Conservation (phyloP, 805 yeast species). For the Kurtzmaniella fragi region DNA sequence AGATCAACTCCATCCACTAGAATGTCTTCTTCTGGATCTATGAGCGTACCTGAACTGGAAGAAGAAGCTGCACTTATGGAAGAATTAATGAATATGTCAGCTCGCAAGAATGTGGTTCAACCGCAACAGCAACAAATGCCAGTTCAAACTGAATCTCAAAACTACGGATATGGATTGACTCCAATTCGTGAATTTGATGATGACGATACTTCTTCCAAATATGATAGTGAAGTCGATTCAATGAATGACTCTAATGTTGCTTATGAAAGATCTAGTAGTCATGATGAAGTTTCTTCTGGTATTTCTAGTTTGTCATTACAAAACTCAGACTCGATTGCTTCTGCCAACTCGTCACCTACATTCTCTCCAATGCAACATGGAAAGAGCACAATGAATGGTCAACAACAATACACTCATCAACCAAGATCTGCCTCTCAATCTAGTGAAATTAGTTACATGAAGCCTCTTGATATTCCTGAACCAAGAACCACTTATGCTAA, state of each 20-base stretch:
- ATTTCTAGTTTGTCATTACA: conserved; percentile 35
- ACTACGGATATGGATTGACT: conserved; percentile 24
- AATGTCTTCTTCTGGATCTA: too few relatives aligned
- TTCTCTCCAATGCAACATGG: conserved; percentile 12
- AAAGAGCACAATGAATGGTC: conserved; percentile 7
- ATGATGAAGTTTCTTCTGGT: conserved; percentile 22
- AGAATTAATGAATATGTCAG: conserved; percentile 3
- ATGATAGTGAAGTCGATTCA: conserved; percentile 20
- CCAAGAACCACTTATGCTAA: conserved; percentile 4
- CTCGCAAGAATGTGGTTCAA: neutral
- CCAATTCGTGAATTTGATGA: conserved; percentile 35
- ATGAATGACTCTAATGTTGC: conserved; percentile 9
- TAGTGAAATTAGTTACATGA: conserved; percentile 15
- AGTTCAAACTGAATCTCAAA: neutral
- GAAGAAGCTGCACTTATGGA: conserved; percentile 5
- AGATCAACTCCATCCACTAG: neutral
- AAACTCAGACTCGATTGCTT: conserved; percentile 30
- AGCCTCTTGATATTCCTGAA: conserved; percentile 10
- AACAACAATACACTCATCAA: conserved; percentile 9
- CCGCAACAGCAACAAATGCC: neutral
- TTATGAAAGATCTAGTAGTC: conserved; percentile 12
- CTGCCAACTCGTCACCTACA: conserved; percentile 21
- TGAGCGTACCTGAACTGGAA: neutral
- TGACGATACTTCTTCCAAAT: conserved; percentile 25
- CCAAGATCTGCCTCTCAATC: conserved; percentile 10